Evolutionary conservation across 352 stramenopile genomes (phyloP).

Genomic region (Saprolegnia parasitica): DNA sequence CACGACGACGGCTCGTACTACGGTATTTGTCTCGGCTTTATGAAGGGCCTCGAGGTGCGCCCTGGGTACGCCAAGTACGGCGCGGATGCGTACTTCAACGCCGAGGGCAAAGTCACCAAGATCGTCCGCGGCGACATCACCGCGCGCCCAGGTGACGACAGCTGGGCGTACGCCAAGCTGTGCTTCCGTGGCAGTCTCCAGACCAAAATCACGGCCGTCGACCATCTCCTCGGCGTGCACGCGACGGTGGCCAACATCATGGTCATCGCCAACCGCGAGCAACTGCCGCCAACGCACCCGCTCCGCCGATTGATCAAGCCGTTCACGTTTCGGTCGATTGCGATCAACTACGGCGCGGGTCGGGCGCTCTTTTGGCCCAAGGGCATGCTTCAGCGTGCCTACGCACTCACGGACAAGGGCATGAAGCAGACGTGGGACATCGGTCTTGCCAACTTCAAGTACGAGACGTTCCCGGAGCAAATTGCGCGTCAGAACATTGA

Average conservation of each 20-base stretch:
- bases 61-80: conserved; percentile 26
- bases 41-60: conserved; percentile 11
- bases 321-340: conserved; percentile 23
- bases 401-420: conserved; percentile 9
- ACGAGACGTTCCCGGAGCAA: conserved; percentile 15
- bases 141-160: background rate
- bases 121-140: conserved; percentile 21
- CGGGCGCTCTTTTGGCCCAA: conserved; percentile 27
- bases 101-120: conserved; percentile 23
- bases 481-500: conserved; percentile 26
- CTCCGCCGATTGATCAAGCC: conserved; percentile 23
- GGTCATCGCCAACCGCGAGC: conserved; percentile 12
- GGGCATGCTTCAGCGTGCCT: conserved; percentile 26
- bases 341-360: conserved; percentile 24
- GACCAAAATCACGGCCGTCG: conserved; percentile 27
- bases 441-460: conserved; percentile 21
- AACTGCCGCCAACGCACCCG: conserved; percentile 17
- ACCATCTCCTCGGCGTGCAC: conserved; percentile 25
- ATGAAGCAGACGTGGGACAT: conserved; percentile 28
- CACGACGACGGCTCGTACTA: conserved; percentile 16
- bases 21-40: background rate
- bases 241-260: conserved; percentile 24
- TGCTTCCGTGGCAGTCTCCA: conserved; percentile 18
- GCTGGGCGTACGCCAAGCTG: conserved; percentile 24
- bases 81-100: conserved; percentile 19